phyloP scores from a whole-genome alignment of 176 grass and related monocot species.

The Urochloa ruziziensis region DNA sequence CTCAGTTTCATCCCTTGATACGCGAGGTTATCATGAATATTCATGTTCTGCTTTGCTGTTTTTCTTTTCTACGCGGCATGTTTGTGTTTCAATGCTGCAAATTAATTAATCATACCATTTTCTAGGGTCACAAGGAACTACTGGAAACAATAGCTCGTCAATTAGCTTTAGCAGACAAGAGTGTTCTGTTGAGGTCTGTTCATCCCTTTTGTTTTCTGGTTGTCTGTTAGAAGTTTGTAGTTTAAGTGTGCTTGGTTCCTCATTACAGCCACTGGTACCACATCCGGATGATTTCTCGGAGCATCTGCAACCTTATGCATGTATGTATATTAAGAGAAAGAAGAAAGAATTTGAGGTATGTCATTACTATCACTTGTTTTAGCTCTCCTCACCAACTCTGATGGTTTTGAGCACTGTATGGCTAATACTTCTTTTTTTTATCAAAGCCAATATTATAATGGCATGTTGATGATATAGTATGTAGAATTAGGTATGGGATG shows the following conservation, averaged over 20 bases:
- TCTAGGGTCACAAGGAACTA: not conserved
- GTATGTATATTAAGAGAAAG: constrained; percentile 2
- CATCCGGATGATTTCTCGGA: not conserved
- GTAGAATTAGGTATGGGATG: too few species aligned
- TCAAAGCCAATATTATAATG: too few species aligned
- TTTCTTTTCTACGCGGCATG: not conserved
- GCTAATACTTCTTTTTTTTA: too few species aligned
- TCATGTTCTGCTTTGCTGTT: not conserved
- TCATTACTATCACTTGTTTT: not conserved
- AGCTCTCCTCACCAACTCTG: not conserved
- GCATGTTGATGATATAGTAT: too few species aligned
- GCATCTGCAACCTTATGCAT: not conserved
- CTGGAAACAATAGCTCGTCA: not conserved
- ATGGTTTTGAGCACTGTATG: too few species aligned
- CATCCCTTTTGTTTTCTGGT: not conserved
- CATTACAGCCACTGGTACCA: constrained; percentile 4
- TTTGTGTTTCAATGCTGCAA: not conserved
- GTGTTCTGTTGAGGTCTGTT: not conserved
- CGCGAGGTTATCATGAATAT: constrained; percentile 1
- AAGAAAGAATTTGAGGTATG: not conserved
- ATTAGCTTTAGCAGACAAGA: not conserved
- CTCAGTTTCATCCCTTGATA: constrained; percentile 30
- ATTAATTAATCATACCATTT: not conserved
- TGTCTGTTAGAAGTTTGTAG: not conserved
- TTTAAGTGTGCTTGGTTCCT: not conserved